Evolutionary conservation across 1,284 basidiomycete genomes (phyloP), one percentile per base, ranked within the genome.

Genomic region (Austroboletus novae-zelandiae): DNA sequence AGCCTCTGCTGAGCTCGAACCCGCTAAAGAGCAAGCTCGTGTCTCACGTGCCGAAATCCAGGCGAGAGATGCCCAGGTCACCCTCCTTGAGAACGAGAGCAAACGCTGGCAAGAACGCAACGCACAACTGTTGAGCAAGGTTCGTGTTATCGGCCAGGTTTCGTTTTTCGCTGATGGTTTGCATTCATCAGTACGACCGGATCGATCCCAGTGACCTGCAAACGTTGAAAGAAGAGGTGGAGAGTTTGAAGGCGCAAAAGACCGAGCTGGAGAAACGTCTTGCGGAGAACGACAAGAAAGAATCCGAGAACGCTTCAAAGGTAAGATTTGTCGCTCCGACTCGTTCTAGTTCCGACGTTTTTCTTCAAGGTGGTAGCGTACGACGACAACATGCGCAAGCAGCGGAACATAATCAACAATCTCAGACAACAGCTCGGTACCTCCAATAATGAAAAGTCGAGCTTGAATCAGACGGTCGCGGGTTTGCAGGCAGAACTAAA

Each of bases 191-290:
- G 86, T 93, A 93, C 61, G 89, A 94, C 60, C 89, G 92, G 46
- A 86, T 91, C 57, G 91, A 93, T 64, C 91, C 91, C 14, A 84
- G 89, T 5, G 91, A 94, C 61, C 77, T 94, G n/a, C 86, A 92
- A 61, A 79, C 81, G 18, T 74, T 94, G 50, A 92, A 89, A 68
- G 81, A 83, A 10, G 81, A 90, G 58, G 80, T 91, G 9, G 78
- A 80, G 37, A 70, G 71, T 27, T 67, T 91, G 35, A 78, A 75
- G 59, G 55, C 67, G 4, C 71, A 75, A 62, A 76, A 75, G 37
- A 65, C 62, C 4, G 71, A 76, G 13, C 43, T 69, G 20, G 72
- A 77, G 43, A 70, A 73, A 37, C 58, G 64, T 3, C 60, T 65
- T 7, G 64, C 69, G 27, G 70, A 78, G 35, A 67, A 72, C 17